Evolutionary conservation across 768 basidiomycete species (phyloP), one percentile per base, ranked within the genome.

Genomic region (Stropharia rugosoannulata): DNA sequence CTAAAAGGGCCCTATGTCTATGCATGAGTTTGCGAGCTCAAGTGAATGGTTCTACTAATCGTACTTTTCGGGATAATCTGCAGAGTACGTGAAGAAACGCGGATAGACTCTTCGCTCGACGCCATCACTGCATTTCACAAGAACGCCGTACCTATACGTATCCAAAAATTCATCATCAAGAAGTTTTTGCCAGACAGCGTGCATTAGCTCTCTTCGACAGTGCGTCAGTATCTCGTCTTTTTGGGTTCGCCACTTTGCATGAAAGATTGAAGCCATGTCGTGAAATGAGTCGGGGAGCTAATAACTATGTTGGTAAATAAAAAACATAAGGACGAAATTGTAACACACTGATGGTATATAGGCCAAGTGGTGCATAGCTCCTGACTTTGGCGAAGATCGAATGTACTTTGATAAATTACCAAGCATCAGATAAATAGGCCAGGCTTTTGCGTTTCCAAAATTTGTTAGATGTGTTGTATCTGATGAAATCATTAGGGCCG

Each of bases 41-140:
- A 44, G 32, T 40, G 38, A 46, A n/a, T 37, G 32, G 35, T 27
- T n/a, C n/a, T n/a, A n/a, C n/a, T n/a, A n/a, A 18, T 57, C 69
- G 53, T 57, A 78, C 75, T 75, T 75, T 52, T 77, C 75, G 4
- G 72, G 74, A 56, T 76, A 77, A 62, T 74, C 74, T 10, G 74
- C 73, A 0, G 73, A 60, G 44, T 73, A 73, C 3, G 70, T 71
- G 44, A 73, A 69, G 10, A 75, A 43, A 1, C 69, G 59, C 5
- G 70, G 70, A 59, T 64, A 74, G 5, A 75, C 43, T 13, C 66
- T 61, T 3, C 73, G 64, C 12, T 53, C 37, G 15, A 75, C 56
- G 1, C 68, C 67, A 62, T 75, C 70, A 10, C 46, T 50, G 53
- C 72, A 74, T 13, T 50, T 45, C 7, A 75, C 56, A 11, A 73